Conservation (phyloP, 257 asterid species). For the Ilex aquifolium region DNA sequence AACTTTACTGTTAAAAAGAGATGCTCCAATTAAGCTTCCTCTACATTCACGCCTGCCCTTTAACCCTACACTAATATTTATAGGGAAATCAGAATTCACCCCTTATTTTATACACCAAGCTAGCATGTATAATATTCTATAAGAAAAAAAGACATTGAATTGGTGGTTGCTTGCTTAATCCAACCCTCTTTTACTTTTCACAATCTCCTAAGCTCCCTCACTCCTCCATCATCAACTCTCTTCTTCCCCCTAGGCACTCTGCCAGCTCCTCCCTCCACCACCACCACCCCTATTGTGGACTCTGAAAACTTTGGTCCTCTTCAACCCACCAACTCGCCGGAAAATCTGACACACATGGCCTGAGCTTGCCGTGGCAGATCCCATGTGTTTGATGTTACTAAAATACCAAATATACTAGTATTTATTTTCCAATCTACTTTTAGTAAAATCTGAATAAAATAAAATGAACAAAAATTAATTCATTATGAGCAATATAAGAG, state of each 20-base stretch:
- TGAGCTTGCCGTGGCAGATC: no score
- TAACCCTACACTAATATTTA: conserved; percentile 8
- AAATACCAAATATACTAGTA: no score
- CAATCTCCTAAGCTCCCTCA: conserved; percentile 56
- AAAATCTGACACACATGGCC: not conserved
- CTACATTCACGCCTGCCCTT: conserved; percentile 32
- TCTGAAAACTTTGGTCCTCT: conserved; percentile 24
- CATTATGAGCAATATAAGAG: no score
- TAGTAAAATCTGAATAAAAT: no score
- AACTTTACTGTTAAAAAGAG: conserved; percentile 13
- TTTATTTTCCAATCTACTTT: no score
- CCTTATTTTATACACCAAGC: not conserved
- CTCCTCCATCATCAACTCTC: conserved; percentile 36
- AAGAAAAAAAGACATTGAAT: conserved; percentile 28
- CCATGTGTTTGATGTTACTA: no score
- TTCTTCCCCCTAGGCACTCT: conserved; percentile 45
- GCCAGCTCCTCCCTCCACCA: not conserved
- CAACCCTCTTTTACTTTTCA: conserved; percentile 43
- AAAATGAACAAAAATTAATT: no score
- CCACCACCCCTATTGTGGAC: conserved; percentile 1
- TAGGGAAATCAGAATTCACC: not conserved
- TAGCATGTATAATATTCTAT: no score
- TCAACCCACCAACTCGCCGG: not conserved
- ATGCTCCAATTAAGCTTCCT: conserved; percentile 39
- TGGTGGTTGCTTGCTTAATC: conserved; percentile 41